A percentile compares a stretch with the other conserved stretches of the same genome.
Conservation (phyloP, 352 stramenopile genomes). For the Phytophthora cryptogea region DNA sequence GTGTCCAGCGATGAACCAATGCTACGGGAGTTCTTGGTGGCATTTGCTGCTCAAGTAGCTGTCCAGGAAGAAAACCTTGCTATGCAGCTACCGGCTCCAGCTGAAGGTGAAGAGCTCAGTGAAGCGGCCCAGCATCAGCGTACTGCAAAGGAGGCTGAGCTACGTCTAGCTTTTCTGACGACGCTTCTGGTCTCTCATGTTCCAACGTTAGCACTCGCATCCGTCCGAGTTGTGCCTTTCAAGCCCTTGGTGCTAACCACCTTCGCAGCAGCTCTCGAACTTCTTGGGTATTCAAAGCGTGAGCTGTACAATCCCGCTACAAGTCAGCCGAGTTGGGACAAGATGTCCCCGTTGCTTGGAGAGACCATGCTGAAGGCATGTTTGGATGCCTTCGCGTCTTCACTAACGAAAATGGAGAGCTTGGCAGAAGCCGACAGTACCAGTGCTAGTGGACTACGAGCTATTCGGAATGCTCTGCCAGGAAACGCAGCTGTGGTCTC, state of each 20-base stretch:
- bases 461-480: conserved; percentile 25
- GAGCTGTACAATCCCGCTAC: conserved; percentile 62
- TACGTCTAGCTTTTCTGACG: conserved; percentile 59
- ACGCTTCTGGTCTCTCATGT: conserved; percentile 56
- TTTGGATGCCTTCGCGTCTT: conserved; percentile 39
- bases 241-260: conserved; percentile 49
- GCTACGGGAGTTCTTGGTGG: conserved; percentile 69
- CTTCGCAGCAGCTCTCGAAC: conserved; percentile 50
- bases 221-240: conserved; percentile 62
- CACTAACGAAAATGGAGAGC: conserved; percentile 12
- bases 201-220: conserved; percentile 48
- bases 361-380: conserved; percentile 37
- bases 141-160: conserved; percentile 52
- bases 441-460: conserved; percentile 20
- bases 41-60: conserved; percentile 54
- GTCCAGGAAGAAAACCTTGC: conserved; percentile 71
- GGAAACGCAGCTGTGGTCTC: conserved; percentile 20
- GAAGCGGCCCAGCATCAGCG: conserved; percentile 32
- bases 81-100: conserved; percentile 42
- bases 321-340: conserved; percentile 63
- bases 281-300: conserved; percentile 50
- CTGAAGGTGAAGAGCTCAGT: conserved; percentile 30
- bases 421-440: conserved; percentile 21
- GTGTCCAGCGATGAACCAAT: conserved; percentile 49
- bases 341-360: conserved; percentile 51